These are phyloP conservation scores for Tolypocladium guangdongense DNA, from an alignment of 2,329 filamentous ascomycete genomes.

Conservation along the genomic window DNA sequence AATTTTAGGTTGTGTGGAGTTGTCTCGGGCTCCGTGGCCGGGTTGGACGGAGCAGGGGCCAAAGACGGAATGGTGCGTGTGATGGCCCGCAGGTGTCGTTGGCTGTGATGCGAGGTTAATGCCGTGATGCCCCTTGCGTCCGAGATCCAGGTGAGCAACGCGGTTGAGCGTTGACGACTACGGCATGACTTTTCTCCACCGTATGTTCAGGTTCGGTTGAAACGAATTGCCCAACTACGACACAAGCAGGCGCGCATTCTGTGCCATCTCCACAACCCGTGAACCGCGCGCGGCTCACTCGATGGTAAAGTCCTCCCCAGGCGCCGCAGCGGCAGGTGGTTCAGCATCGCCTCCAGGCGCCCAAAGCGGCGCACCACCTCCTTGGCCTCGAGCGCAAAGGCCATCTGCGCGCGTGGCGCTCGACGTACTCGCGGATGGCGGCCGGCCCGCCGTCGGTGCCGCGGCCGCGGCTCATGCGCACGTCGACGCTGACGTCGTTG, in stretches of 20 bases:
- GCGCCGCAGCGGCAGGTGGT: slow-evolving; percentile 19
- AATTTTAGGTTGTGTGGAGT: background rate
- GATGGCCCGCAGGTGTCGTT: background rate
- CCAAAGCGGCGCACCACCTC: slow-evolving; percentile 20
- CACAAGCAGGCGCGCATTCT: too few relatives aligned
- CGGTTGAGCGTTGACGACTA: too few relatives aligned
- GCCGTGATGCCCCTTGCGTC: background rate
- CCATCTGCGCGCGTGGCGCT: slow-evolving; percentile 23
- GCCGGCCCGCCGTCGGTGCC: slow-evolving; percentile 3
- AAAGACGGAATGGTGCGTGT: background rate
- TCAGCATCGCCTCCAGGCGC: slow-evolving; percentile 19
- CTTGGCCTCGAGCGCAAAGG: slow-evolving; percentile 20
- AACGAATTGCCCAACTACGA: too few relatives aligned
- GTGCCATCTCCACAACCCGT: too few relatives aligned
- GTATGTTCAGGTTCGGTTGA: too few relatives aligned
- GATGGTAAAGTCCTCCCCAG: slow-evolving; percentile 21
- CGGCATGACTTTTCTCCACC: too few relatives aligned
- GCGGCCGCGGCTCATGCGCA: slow-evolving; percentile 17
- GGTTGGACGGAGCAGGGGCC: background rate
- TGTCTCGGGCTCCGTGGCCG: background rate
- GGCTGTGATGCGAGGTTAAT: too few relatives aligned
- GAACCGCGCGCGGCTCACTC: slow-evolving; percentile 9
- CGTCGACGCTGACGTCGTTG: slow-evolving; percentile 22
- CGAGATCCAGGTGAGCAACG: background rate
- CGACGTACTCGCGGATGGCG: slow-evolving; percentile 21